Conservation (phyloP, 2,329 filamentous ascomycete species). For the Colletotrichum cereale region DNA sequence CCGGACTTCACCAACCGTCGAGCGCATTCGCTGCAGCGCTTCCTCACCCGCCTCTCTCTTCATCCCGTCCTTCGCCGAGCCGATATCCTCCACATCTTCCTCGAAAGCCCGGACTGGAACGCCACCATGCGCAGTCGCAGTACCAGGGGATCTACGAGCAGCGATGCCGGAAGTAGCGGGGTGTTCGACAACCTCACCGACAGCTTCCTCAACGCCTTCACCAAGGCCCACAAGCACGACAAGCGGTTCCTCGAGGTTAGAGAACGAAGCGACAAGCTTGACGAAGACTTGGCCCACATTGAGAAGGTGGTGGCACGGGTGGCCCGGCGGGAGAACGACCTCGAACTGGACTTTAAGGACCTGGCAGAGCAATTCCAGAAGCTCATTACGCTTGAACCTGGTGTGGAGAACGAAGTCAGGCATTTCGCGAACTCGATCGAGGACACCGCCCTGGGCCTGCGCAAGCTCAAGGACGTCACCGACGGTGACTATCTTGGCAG, state of each 20-base stretch:
- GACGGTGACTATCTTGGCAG: conserved; percentile 96
- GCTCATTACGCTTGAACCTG: conserved; percentile 88
- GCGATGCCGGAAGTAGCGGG: conserved; percentile 67
- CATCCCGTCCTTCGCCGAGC: conserved; percentile 91
- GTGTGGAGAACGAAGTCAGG: conserved; percentile 84
- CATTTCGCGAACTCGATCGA: conserved; percentile 90
- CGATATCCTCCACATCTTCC: conserved; percentile 85
- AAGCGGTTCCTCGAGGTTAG: conserved; percentile 93
- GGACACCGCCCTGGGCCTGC: conserved; percentile 83
- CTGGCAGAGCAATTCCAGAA: conserved; percentile 95
- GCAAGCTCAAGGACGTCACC: conserved; percentile 86
- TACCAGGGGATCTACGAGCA: conserved; percentile 69
- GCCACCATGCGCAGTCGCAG: conserved; percentile 88
- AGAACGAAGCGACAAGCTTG: conserved; percentile 92
- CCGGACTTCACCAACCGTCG: conserved; percentile 90
- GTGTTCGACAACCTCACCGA: conserved; percentile 97
- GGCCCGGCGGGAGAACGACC: conserved; percentile 85
- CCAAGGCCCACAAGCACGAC: conserved; percentile 95
- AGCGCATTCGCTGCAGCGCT: conserved; percentile 91
- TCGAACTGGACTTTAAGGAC: conserved; percentile 90
- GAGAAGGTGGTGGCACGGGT: conserved; percentile 97
- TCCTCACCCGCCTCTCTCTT: conserved; percentile 85
- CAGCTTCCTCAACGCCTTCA: conserved; percentile 96
- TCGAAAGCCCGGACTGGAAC: conserved; percentile 97
- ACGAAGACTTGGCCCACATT: conserved; percentile 91